Evolutionary conservation across 2,329 filamentous ascomycete species (phyloP), one percentile per base, ranked within the genome.

Genomic region (Cladosporium sp.): DNA sequence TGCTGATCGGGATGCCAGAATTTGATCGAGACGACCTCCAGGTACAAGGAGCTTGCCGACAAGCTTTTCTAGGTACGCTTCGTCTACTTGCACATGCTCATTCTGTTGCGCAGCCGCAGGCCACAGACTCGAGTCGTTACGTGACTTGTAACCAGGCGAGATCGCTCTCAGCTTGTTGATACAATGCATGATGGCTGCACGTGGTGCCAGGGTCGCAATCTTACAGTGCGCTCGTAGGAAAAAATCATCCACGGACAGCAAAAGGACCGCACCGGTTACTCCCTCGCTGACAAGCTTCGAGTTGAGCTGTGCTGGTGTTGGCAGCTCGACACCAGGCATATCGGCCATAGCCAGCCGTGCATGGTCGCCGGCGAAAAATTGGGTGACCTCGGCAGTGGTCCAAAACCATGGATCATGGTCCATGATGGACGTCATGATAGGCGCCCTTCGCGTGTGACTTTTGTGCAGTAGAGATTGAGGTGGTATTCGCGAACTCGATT

Each of bases 371-470:
- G 86, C 90, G 3, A 95, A 77, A 66, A 87, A 85, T 15, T 77
- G 70, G 9, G 88, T 80, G 10, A 95, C 83, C 35, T 84, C 79
- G 36, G 88, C 83, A 32, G 86, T 78, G 35, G 81, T 80, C 91
- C 91, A 96, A 55, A 80, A 67, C 71, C 86, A 88, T n/a, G 91
- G 90, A 72, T 96, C 90, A 57, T 73, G 68, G 15, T 71, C 70
- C 48, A 71, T 71, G 52, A 59, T 22, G 37, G 45, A 42, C 25
- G 55, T 39, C 55, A 57, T 57, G 4, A 1, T 36, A n/a, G 37
- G 47, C 47, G 45, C 35, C 47, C 47, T 24, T n/a, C 5, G 22
- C 24, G 22, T 28, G 42, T 4, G 12, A 32, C 28, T 32, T 32
- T 10, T 9, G 28, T 32, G 28, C 28, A 32, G 8, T 32, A 9